phyloP scores from a whole-genome alignment of 805 yeast genomes.

The Candida ortonii region DNA sequence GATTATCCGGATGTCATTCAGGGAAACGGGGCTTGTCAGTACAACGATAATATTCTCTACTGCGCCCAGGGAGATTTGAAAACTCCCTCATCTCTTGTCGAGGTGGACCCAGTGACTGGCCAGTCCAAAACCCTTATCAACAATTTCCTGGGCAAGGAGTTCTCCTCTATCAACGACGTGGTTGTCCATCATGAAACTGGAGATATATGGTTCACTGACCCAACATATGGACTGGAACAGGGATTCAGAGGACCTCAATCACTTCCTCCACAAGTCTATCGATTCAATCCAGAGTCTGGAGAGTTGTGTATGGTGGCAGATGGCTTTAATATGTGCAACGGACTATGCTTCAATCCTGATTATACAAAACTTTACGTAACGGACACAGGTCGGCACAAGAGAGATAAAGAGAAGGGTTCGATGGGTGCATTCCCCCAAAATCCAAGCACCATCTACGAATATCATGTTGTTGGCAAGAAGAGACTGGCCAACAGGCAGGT shows the following conservation, averaged over 20 bases:
- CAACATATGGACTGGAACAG: constrained; percentile 10
- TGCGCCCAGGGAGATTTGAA: constrained; percentile 8
- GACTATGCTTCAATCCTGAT: constrained; percentile 9
- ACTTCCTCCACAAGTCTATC: constrained; percentile 10
- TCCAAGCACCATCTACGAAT: constrained; percentile 8
- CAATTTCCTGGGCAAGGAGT: constrained; percentile 10
- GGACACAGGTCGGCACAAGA: constrained; percentile 9
- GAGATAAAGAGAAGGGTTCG: neutral
- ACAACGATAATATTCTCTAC: constrained; percentile 7
- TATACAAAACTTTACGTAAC: constrained; percentile 9
- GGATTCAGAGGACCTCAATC: constrained; percentile 4
- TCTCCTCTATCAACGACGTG: constrained; percentile 13
- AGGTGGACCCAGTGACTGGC: constrained; percentile 8
- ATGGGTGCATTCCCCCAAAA: neutral
- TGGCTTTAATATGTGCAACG: constrained; percentile 13
- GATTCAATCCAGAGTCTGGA: constrained; percentile 10
- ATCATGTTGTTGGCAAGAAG: constrained; percentile 6
- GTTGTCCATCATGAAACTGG: constrained; percentile 12
- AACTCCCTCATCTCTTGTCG: constrained; percentile 7
- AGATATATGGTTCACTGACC: constrained; percentile 14
- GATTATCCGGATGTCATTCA: constrained; percentile 6
- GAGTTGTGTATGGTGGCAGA: constrained; percentile 11
- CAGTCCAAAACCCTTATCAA: constrained; percentile 6
- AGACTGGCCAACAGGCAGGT: constrained; percentile 5
- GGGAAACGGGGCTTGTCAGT: constrained; percentile 11